Percentiles rank a stretch among this genome's conserved stretches.
phyloP scores from a whole-genome alignment of 768 basidiomycete genomes.

The Gyrodon lividus region DNA sequence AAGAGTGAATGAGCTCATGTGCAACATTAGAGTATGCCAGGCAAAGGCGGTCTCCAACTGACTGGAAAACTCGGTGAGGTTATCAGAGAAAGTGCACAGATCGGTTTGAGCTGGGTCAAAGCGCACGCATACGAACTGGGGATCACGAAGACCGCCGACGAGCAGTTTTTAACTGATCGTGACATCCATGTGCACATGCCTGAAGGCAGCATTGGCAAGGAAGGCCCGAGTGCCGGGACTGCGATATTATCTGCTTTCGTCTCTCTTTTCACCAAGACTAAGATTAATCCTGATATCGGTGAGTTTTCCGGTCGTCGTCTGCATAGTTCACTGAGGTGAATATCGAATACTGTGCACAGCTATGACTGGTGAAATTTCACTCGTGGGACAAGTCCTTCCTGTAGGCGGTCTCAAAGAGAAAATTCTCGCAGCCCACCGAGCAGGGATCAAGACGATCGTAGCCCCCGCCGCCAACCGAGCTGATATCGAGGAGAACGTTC shows the following conservation, averaged over 20 bases:
- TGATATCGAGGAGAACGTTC: conserved; percentile 97
- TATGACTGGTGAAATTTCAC: conserved; percentile 98
- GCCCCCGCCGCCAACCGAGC: conserved; percentile 86
- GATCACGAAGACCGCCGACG: conserved; percentile 67
- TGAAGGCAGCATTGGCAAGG: conserved; percentile 89
- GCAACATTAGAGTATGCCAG: conserved; percentile 80
- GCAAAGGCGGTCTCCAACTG: conserved; percentile 86
- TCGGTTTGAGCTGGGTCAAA: conserved; percentile 92
- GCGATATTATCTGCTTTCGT: conserved; percentile 92
- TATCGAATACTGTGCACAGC: conserved; percentile 43
- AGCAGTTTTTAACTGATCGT: conserved; percentile 79
- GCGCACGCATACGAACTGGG: conserved; percentile 86
- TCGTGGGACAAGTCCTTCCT: conserved; percentile 93
- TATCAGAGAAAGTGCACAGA: conserved; percentile 94
- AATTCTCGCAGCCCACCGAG: conserved; percentile 94
- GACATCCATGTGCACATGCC: conserved; percentile 98
- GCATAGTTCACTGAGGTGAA: background rate
- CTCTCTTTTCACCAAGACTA: conserved; percentile 83
- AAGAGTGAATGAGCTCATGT: background rate
- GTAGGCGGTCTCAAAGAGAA: conserved; percentile 97
- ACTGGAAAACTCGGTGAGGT: conserved; percentile 99
- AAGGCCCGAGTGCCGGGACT: conserved; percentile 95
- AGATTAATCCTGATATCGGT: conserved; percentile 88
- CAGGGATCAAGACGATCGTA: conserved; percentile 90
- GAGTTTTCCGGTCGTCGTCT: conserved; percentile 25